These are phyloP conservation scores for Yarrowia sp. DNA, from an alignment of 805 yeast species.

Conservation along the genomic window DNA sequence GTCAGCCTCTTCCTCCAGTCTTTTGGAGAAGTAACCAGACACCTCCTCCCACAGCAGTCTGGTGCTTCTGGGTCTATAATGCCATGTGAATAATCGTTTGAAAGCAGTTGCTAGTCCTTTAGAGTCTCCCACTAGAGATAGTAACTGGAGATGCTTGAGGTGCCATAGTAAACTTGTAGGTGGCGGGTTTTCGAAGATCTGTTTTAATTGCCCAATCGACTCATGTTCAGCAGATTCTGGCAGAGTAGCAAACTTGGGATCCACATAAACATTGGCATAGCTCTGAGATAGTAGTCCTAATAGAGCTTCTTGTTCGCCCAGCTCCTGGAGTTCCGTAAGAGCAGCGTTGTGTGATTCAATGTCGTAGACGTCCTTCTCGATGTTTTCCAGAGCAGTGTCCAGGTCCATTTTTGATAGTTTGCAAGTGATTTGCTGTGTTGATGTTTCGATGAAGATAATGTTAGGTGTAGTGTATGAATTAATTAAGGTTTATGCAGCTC, in stretches of 20 bases:
- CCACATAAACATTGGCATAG: constrained; percentile 26
- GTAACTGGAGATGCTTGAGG: constrained; percentile 13
- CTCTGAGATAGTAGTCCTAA: constrained; percentile 15
- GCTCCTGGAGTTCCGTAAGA: constrained; percentile 9
- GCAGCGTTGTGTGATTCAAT: constrained; percentile 17
- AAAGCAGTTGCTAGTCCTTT: background rate
- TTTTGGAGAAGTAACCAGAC: background rate
- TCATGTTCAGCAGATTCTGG: constrained; percentile 20
- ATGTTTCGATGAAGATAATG: background rate
- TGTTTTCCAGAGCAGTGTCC: constrained; percentile 18
- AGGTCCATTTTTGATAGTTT: constrained; percentile 11
- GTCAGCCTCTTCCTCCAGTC: background rate
- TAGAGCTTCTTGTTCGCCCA: constrained; percentile 11
- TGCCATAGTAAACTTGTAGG: constrained; percentile 19
- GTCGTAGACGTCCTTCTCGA: constrained; percentile 31
- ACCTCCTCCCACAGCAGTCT: constrained; percentile 14
- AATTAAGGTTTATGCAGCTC: constrained; percentile 8
- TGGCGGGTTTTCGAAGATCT: background rate
- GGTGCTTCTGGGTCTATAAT: constrained; percentile 14
- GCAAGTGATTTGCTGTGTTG: background rate
- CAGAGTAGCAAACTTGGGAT: constrained; percentile 17
- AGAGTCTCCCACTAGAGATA: constrained; percentile 12
- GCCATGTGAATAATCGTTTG: constrained; percentile 19
- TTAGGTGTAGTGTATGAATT: background rate
- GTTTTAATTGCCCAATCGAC: constrained; percentile 5